Percentiles rank a stretch among this genome's conserved stretches.
Conservation (phyloP, 2,329 filamentous ascomycete species). For the Colletotrichum sp. region DNA sequence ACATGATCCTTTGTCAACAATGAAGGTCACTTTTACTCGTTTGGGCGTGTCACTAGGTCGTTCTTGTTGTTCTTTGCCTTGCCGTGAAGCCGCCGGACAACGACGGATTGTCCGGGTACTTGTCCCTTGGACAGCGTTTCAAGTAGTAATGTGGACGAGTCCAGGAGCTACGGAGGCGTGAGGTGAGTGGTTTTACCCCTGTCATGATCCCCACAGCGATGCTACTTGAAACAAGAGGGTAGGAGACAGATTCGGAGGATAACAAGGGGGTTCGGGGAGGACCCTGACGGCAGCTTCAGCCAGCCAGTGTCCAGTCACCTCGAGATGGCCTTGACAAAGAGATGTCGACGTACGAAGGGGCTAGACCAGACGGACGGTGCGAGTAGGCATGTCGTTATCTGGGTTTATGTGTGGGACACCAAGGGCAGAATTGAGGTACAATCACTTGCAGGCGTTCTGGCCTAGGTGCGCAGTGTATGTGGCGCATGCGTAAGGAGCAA, state of each 20-base stretch:
- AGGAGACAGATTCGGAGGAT: neutral
- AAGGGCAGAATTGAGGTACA: neutral
- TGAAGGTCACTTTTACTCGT: neutral
- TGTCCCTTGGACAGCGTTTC: neutral
- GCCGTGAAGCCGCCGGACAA: neutral
- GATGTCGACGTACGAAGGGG: neutral
- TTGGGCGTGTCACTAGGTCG: neutral
- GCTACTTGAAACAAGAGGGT: slow-evolving; percentile 2
- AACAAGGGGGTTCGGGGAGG: neutral
- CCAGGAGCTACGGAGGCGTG: neutral
- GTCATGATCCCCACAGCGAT: neutral
- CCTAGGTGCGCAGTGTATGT: neutral
- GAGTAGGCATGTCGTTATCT: neutral
- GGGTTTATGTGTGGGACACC: neutral
- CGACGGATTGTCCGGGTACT: neutral
- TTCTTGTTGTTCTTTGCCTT: neutral
- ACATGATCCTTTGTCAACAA: neutral
- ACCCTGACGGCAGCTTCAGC: neutral
- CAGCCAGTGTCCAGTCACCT: neutral
- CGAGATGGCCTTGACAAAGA: neutral
- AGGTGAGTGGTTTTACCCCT: neutral
- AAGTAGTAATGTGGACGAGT: neutral
- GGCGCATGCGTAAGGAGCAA: neutral
- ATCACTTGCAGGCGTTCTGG: neutral
- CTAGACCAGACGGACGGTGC: neutral